Conservation (phyloP, 768 basidiomycete genomes). For the Exsudoporus frostii region DNA sequence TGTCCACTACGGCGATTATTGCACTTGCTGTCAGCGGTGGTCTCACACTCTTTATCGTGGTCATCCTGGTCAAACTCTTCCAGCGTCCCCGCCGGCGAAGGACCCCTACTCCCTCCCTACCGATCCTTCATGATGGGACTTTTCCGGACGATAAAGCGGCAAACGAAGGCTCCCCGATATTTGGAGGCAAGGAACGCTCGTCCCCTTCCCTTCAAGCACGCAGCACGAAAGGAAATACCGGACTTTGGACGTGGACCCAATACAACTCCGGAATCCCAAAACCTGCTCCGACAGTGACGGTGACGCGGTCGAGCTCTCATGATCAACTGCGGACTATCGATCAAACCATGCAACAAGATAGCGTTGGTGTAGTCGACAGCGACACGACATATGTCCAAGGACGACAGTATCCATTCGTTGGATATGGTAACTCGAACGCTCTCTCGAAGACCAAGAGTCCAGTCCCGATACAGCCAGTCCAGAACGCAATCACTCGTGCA, state of each 20-base stretch:
- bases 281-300: constrained; percentile 21
- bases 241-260: constrained; percentile 56
- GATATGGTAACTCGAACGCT: constrained; percentile 20
- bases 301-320: constrained; percentile 25
- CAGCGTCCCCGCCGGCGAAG: constrained; percentile 48
- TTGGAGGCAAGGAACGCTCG: constrained; percentile 71
- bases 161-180: constrained; percentile 64
- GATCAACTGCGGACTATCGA: constrained; percentile 9
- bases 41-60: constrained; percentile 45
- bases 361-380: constrained; percentile 2
- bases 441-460: constrained; percentile 26
- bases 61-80: constrained; percentile 47
- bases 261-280: constrained; percentile 41
- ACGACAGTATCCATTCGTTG: constrained; percentile 24
- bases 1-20: constrained; percentile 49
- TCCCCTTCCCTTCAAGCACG: constrained; percentile 31
- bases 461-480: constrained; percentile 39
- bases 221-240: constrained; percentile 39
- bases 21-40: constrained; percentile 52
- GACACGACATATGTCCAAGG: constrained; percentile 14
- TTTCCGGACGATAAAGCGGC: constrained; percentile 44
- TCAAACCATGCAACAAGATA: constrained; percentile 7
- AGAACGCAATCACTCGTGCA: constrained; percentile 37
- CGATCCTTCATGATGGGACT: constrained; percentile 59
- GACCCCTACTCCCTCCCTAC: constrained; percentile 72